Evolutionary conservation across 2,329 filamentous ascomycete genomes (phyloP).

Genomic region (Paradendryphiella salina): DNA sequence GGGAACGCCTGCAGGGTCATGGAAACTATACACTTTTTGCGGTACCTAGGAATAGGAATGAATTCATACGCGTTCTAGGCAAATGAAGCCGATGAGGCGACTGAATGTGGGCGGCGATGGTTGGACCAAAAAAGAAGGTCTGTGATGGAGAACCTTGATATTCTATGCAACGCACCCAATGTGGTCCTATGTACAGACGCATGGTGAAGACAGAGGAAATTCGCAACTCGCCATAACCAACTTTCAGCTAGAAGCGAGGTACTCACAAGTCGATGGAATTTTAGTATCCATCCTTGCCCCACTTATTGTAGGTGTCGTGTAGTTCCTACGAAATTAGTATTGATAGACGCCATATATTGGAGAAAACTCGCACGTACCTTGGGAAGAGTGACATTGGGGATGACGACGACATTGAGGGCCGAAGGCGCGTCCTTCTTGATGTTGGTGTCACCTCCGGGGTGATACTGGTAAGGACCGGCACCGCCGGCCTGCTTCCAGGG

Average conservation of each 20-base stretch:
- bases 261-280: not conserved
- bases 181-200: slow-evolving; percentile 24
- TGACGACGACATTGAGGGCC: slow-evolving; percentile 90
- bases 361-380: slow-evolving; percentile 53
- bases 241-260: not conserved
- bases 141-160: slow-evolving; percentile 4
- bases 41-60: not conserved
- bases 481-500: slow-evolving; percentile 77
- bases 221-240: not conserved
- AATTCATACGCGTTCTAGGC: not conserved
- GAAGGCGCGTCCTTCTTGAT: slow-evolving; percentile 88
- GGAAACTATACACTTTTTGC: not conserved
- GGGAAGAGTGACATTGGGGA: slow-evolving; percentile 90
- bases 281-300: slow-evolving; percentile 91
- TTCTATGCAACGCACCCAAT: slow-evolving; percentile 8
- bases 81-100: not conserved
- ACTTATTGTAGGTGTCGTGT: slow-evolving; percentile 99
- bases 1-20: no score
- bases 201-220: slow-evolving; percentile 7
- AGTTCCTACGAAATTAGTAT: slow-evolving; percentile 62
- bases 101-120: not conserved
- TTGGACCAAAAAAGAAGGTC: not conserved
- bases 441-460: slow-evolving; percentile 79
- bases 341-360: not conserved
- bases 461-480: slow-evolving; percentile 64